Base-by-base conservation (phyloP, 208 protist genomes). In the Leishmania tarentolae region DNA sequence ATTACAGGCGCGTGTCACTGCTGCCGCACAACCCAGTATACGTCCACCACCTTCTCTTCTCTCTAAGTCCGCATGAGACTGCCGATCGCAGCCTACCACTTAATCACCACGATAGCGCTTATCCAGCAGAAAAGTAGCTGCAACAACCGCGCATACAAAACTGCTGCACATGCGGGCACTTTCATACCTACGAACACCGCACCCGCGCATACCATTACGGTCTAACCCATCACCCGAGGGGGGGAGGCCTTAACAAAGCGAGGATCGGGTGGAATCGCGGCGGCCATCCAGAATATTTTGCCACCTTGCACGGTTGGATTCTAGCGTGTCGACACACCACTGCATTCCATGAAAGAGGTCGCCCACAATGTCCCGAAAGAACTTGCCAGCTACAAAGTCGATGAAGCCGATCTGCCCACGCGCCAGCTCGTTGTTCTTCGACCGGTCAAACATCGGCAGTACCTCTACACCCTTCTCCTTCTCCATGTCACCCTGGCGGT, bases 331-430 rank as follows among this genome's bases (percentile, higher is more conserved):
- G 24, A 95, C 90, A 56, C 91, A 94, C 91, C 91, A 97, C 74
- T 93, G 83, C 93, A 97, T 97, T 31, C 88, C 92, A n/a, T 86
- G 78, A 63, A 95, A 88, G 24, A 91, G 79, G 21, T 68, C 72
- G 17, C 73, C 74, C 13, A 94, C 91, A 72, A 97, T 89, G 28
- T 93, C 89, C 81, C 86, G 86, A 83, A 93, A 97, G 76, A 95
- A 95, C 78, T 94, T 92, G 66, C 85, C 89, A 7, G 87, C 91
- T 17, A 97, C 91, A 71, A 96, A 96, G 82, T 95, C 92, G 79
- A 97, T 97, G 76, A 96, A 96, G 44, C 91, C 92, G 76, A 95
- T 94, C 82, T 97, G 92, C 15, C 94, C 92, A 84, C 91, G 89
- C 37, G 92, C 94, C 61, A 97, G 91, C 88, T 97, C 91, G 57